Base-by-base conservation (phyloP, 176 grass and related monocot species). In the Paspalum vaginatum region DNA sequence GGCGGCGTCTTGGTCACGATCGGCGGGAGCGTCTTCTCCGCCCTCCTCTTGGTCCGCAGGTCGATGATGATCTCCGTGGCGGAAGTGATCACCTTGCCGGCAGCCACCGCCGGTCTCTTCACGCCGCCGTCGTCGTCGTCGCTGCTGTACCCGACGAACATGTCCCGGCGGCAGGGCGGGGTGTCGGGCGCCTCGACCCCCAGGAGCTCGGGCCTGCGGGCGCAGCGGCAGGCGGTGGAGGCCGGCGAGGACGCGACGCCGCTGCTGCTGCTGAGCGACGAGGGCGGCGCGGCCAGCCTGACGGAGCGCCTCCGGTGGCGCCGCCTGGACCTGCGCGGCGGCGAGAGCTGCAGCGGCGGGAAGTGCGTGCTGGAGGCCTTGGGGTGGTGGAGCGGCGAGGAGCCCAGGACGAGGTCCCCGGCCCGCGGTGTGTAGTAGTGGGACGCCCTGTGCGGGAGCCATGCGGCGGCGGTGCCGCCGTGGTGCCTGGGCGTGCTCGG, bases 381-480 rank as follows among this genome's bases (percentile, higher is more conserved):
- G 25, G 61, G 56, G 54, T 91, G 64, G 71, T 44, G 72, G 39
- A 17, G 73, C 21, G 78, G 67, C n/a, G 78, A 46, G 15, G 91
- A 66, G n/a, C 20, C 77, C 18, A 82, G 58, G 53, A 69, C 61
- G 65, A 65, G 46, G 67, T 84, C 74, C 61, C 65, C 71, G 0
- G 74, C 80, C 39, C 89, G 84, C 81, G 83, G 83, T 58, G 95
- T 91, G 92, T 91, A 91, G 90, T 98, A 98, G 81, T 91, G 89
- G 4, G 96, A 98, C 26, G 66, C 72, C 70, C 96, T 79, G 80
- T 86, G 89, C 42, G 96, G 83, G 27, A 89, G 83, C 48, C 74
- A 67, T 69, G 83, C 20, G 52, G 26, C 78, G 16, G 5, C 59
- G 24, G 18, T 5, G 52, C 18, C 53, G 53, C 7, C 17, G 39